These are phyloP conservation scores for Xylariaceae sp. DNA, from an alignment of 2,329 filamentous ascomycete species.

Conservation along the genomic window DNA sequence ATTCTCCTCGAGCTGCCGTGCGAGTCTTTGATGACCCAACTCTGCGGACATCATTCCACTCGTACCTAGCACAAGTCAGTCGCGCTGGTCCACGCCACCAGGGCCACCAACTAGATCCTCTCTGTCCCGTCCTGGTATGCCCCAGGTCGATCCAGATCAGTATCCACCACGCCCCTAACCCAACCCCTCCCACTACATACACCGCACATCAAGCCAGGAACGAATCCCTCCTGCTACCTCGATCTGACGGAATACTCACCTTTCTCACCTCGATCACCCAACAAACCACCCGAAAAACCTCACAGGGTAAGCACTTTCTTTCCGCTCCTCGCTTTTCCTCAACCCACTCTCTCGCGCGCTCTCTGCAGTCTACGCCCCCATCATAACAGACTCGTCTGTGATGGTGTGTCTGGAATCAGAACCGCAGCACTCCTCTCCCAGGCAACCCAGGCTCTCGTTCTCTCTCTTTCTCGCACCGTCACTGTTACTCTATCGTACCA, in stretches of 20 bases:
- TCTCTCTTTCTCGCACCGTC: too few species aligned
- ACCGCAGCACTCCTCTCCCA: too few species aligned
- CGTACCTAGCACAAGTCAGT: neutral
- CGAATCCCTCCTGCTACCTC: neutral
- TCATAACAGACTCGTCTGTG: too few species aligned
- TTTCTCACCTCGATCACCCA: neutral
- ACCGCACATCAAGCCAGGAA: neutral
- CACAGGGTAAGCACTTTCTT: too few species aligned
- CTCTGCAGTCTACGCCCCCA: too few species aligned
- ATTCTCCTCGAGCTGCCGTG: neutral
- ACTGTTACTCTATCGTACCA: too few species aligned
- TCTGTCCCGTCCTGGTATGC: neutral
- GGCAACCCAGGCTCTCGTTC: too few species aligned
- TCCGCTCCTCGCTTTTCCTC: too few species aligned
- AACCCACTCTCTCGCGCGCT: too few species aligned
- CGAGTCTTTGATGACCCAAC: neutral
- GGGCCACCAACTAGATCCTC: neutral
- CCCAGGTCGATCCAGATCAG: neutral
- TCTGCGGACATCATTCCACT: neutral
- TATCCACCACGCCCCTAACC: neutral
- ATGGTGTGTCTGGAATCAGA: too few species aligned
- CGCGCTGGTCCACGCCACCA: neutral
- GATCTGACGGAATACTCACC: constrained; percentile 4
- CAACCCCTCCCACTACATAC: neutral
- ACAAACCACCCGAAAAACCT: too few species aligned